These are phyloP conservation scores for Dendryphion nanum DNA, from an alignment of 2,329 filamentous ascomycete genomes.

Conservation along the genomic window DNA sequence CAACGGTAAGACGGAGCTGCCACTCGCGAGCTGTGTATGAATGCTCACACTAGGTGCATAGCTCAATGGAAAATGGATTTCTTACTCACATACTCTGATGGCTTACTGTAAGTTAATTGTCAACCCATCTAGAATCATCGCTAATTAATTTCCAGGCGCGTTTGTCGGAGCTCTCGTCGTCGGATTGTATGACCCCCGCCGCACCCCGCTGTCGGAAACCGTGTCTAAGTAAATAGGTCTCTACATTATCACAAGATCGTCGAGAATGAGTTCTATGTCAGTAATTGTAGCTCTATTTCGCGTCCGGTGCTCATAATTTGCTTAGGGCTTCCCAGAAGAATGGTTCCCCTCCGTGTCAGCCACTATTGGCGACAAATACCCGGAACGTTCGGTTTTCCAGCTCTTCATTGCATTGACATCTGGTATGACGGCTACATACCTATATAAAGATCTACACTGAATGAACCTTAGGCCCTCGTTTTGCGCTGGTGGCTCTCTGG, in stretches of 20 bases:
- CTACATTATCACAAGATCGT: conserved; percentile 98
- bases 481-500: conserved; percentile 86
- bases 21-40: conserved; percentile 1
- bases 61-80: conserved; percentile 87
- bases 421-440: conserved; percentile 50
- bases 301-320: no score
- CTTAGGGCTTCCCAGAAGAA: conserved; percentile 65
- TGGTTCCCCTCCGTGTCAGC: conserved; percentile 97
- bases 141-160: conserved; percentile 55
- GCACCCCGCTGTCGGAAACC: conserved; percentile 8
- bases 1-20: conserved; percentile 46
- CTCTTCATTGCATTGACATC: conserved; percentile 96
- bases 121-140: background rate
- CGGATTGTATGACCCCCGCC: conserved; percentile 50
- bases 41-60: conserved; percentile 36
- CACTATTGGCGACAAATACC: conserved; percentile 95
- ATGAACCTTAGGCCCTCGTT: conserved; percentile 69
- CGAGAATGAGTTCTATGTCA: conserved; percentile 84
- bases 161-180: conserved; percentile 84
- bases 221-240: conserved; percentile 45
- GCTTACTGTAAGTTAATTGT: conserved; percentile 64
- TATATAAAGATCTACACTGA: conserved; percentile 9
- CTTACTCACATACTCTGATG: conserved; percentile 78
- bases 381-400: conserved; percentile 95
- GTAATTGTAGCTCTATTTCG: no score